phyloP scores from a whole-genome alignment of 768 basidiomycete species.

The Butyriboletus loyo region DNA sequence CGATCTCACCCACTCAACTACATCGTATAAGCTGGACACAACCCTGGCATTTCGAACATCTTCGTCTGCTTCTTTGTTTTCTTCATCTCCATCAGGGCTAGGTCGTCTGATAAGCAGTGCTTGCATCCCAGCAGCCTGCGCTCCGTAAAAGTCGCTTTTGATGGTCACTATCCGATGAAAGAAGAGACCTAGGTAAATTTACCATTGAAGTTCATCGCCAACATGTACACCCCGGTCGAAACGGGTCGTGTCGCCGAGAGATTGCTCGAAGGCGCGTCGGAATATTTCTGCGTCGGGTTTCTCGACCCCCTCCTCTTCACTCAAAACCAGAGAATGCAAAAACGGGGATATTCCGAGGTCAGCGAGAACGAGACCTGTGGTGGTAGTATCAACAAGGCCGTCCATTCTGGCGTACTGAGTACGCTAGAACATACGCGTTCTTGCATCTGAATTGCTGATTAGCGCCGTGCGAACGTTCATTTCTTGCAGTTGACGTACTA shows the following conservation, averaged over 20 bases:
- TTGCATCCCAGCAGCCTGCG: slow-evolving; percentile 49
- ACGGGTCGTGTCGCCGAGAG: neutral
- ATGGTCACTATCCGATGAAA: slow-evolving; percentile 1
- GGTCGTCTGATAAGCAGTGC: slow-evolving; percentile 56
- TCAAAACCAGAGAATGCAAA: slow-evolving; percentile 59
- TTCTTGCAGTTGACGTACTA: slow-evolving; percentile 47
- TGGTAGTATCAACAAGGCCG: neutral
- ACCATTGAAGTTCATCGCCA: slow-evolving; percentile 73
- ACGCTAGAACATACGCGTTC: slow-evolving; percentile 55
- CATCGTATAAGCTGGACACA: slow-evolving; percentile 36
- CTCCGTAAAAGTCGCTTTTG: slow-evolving; percentile 65
- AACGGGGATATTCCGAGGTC: slow-evolving; percentile 54
- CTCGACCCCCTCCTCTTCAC: slow-evolving; percentile 65
- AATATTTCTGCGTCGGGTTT: slow-evolving; percentile 68
- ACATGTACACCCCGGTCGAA: slow-evolving; percentile 57
- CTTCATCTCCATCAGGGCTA: slow-evolving; percentile 47
- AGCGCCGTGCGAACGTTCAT: slow-evolving; percentile 52
- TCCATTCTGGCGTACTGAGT: neutral
- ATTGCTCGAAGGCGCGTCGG: slow-evolving; percentile 34
- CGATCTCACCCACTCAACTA: slow-evolving; percentile 36
- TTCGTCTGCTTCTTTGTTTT: slow-evolving; percentile 39
- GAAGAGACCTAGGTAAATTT: slow-evolving; percentile 15
- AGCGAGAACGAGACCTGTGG: slow-evolving; percentile 47
- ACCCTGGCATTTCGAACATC: slow-evolving; percentile 40
- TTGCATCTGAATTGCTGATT: slow-evolving; percentile 69